Percentiles rank a stretch among this genome's conserved stretches.
Evolutionary conservation across 2,329 filamentous ascomycete genomes (phyloP).

Genomic region (Neurospora sp.): DNA sequence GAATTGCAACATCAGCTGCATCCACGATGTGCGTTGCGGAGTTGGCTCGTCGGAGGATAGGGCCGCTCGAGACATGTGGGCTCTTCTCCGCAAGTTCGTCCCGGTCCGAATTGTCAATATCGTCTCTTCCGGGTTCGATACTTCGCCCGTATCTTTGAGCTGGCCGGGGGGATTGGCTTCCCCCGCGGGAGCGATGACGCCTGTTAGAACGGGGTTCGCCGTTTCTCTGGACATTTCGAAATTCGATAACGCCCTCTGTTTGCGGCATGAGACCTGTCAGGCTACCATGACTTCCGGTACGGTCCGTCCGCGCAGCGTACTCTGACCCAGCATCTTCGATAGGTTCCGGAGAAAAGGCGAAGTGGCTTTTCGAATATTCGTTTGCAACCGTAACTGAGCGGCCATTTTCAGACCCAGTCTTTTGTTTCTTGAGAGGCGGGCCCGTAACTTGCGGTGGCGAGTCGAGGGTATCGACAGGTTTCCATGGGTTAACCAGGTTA

Average conservation of each 20-base stretch:
- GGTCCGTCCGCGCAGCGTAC: constrained; percentile 1
- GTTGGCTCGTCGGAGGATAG: not conserved
- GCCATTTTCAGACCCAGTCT: not conserved
- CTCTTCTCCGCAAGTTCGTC: constrained; percentile 5
- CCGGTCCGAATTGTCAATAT: constrained; percentile 1
- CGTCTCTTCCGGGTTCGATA: constrained; percentile 1
- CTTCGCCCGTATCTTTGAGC: not conserved
- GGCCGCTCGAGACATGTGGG: not conserved
- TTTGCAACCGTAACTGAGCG: not conserved
- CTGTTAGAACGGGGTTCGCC: constrained; percentile 7
- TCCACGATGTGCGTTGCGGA: not conserved
- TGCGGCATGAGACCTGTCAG: not conserved
- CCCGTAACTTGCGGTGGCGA: not conserved
- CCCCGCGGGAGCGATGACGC: constrained; percentile 4
- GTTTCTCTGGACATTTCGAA: constrained; percentile 4
- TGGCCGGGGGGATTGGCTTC: not conserved
- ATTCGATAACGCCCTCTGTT: constrained; percentile 6
- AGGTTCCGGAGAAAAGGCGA: not conserved
- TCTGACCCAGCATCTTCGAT: constrained; percentile 7
- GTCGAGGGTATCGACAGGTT: constrained; percentile 15
- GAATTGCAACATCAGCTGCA: not conserved
- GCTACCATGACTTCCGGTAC: constrained; percentile 10
- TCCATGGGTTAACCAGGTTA: not conserved
- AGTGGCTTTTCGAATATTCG: constrained; percentile 3
- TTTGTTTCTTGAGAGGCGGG: constrained; percentile 8